phyloP scores from a whole-genome alignment of 768 basidiomycete genomes.

The Pleurotus eryngii region DNA sequence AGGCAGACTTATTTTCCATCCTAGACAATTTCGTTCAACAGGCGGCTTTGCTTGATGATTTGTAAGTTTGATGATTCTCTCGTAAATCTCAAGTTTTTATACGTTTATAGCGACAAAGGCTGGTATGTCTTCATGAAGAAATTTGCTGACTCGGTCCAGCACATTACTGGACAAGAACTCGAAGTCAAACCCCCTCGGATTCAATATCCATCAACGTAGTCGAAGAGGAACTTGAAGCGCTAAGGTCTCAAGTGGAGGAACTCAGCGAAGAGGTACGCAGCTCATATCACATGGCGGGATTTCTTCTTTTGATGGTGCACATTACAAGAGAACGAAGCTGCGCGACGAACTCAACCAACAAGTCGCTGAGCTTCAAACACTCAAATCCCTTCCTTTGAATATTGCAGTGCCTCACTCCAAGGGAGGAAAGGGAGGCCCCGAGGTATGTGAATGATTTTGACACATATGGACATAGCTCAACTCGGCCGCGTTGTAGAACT shows the following conservation, averaged over 20 bases:
- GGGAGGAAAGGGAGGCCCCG: slow-evolving; percentile 48
- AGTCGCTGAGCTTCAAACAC: slow-evolving; percentile 63
- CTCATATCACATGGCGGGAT: background rate
- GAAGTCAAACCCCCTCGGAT: slow-evolving; percentile 44
- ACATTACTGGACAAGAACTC: slow-evolving; percentile 62
- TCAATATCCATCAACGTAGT: slow-evolving; percentile 37
- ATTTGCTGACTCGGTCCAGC: slow-evolving; percentile 58
- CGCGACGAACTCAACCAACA: slow-evolving; percentile 57
- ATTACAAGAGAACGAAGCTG: slow-evolving; percentile 44
- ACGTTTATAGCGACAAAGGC: slow-evolving; percentile 51
- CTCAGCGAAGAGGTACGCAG: slow-evolving; percentile 62
- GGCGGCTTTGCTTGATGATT: slow-evolving; percentile 53
- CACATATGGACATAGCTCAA: background rate
- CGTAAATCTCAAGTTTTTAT: background rate
- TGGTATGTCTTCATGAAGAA: slow-evolving; percentile 63
- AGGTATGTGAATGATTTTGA: slow-evolving; percentile 35
- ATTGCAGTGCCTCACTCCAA: slow-evolving; percentile 35
- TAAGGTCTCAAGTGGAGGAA: slow-evolving; percentile 59
- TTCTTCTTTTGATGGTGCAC: background rate
- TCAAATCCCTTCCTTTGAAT: slow-evolving; percentile 49
- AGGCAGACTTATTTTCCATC: slow-evolving; percentile 54
- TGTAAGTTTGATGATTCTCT: slow-evolving; percentile 39
- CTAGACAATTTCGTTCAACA: slow-evolving; percentile 67
- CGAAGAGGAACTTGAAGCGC: slow-evolving; percentile 57
- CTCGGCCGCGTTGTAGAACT: slow-evolving; percentile 37